Conservation (phyloP, 2,329 filamentous ascomycete species). For the Juglanconis oblonga region DNA sequence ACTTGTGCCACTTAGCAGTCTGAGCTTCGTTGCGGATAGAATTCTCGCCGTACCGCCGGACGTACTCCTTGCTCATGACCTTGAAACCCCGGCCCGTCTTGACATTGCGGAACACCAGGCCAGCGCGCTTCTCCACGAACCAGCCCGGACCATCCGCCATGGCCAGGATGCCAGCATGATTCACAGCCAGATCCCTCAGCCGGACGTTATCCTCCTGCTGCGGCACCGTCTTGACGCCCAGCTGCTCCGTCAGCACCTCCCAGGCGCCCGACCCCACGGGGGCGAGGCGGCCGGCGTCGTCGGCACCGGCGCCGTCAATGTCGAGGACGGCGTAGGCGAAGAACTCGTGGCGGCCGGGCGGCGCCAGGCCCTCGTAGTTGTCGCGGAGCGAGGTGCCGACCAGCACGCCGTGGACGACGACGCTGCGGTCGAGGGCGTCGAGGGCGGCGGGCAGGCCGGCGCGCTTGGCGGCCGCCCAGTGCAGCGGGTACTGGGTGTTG, state of each 20-base stretch:
- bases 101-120: neutral
- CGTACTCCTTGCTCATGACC: neutral
- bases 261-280: neutral
- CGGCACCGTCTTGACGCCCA: neutral
- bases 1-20: neutral
- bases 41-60: neutral
- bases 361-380: neutral
- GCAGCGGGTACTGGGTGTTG: neutral
- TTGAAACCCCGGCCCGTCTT: neutral
- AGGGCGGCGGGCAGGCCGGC: neutral
- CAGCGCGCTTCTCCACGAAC: neutral
- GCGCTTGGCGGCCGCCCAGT: neutral
- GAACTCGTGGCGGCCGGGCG: neutral
- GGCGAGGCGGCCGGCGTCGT: neutral
- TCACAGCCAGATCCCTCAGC: neutral
- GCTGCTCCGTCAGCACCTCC: neutral
- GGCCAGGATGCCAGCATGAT: neutral
- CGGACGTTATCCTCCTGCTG: neutral
- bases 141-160: neutral
- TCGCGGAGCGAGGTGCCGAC: neutral
- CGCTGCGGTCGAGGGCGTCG: neutral
- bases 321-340: neutral
- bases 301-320: neutral
- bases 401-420: neutral
- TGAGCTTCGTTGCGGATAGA: neutral